Evolutionary conservation across 345 rosid species (phyloP).

Genomic region (Linum lewisii): DNA sequence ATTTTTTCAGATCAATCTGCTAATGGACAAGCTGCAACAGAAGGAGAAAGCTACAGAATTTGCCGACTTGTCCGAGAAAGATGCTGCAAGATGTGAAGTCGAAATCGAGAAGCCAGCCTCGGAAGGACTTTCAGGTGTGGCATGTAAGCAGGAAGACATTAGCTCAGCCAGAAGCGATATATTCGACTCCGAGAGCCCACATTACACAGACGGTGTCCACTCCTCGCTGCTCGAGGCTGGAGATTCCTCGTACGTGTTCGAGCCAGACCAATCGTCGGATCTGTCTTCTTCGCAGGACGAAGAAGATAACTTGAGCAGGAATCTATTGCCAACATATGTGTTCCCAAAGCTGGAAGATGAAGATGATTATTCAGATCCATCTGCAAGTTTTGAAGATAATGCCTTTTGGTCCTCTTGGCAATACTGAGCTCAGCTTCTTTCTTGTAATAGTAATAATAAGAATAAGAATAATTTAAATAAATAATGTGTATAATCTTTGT

Average conservation of each 20-base stretch:
- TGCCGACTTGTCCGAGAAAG: slow-evolving; percentile 12
- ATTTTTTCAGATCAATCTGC: slow-evolving; percentile 13
- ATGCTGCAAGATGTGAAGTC: slow-evolving; percentile 5
- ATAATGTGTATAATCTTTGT: background rate
- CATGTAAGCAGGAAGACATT: slow-evolving; percentile 18
- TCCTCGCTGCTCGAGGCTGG: slow-evolving; percentile 26
- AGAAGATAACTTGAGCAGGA: slow-evolving; percentile 23
- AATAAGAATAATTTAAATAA: slow-evolving; percentile 11
- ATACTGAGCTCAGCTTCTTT: slow-evolving; percentile 10
- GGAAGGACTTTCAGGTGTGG: slow-evolving; percentile 16
- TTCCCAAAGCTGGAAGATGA: slow-evolving; percentile 36
- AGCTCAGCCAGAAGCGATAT: slow-evolving; percentile 24
- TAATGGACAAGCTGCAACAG: slow-evolving; percentile 13
- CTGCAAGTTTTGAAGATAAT: slow-evolving; percentile 23
- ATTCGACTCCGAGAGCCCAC: slow-evolving; percentile 27
- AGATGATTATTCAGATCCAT: slow-evolving; percentile 18
- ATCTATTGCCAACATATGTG: slow-evolving; percentile 12
- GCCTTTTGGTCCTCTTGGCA: slow-evolving; percentile 26
- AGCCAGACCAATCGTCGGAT: slow-evolving; percentile 24
- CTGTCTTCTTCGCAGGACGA: slow-evolving; percentile 23
- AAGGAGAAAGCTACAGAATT: slow-evolving; percentile 12
- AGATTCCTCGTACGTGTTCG: slow-evolving; percentile 24
- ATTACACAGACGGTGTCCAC: slow-evolving; percentile 39
- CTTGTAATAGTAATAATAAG: background rate
- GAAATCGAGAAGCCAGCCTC: background rate